Percentiles rank a stretch among this genome's conserved stretches.
Conservation (phyloP, 306 rosid species). For the Medicago arabica region DNA sequence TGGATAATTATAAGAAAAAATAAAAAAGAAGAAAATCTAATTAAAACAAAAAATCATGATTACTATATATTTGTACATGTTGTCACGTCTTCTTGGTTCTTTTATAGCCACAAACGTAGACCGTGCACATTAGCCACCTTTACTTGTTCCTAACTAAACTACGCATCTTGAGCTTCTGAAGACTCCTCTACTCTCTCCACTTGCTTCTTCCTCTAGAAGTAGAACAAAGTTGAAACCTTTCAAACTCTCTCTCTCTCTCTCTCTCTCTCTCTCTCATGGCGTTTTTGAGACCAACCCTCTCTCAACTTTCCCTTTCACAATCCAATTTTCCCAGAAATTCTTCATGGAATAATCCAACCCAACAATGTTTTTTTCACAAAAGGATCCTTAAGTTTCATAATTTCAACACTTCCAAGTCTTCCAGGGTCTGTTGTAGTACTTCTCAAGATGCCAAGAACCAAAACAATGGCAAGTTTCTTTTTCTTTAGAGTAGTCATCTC, state of each 20-base stretch:
- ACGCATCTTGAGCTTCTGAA: slow-evolving; percentile 43
- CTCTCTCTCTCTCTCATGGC: slow-evolving; percentile 60
- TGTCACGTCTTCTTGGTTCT: slow-evolving; percentile 38
- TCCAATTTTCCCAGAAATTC: slow-evolving; percentile 56
- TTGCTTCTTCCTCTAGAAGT: slow-evolving; percentile 46
- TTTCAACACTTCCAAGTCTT: slow-evolving; percentile 40
- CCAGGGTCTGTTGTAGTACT: slow-evolving; percentile 53
- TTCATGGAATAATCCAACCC: slow-evolving; percentile 38
- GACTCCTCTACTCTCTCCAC: slow-evolving; percentile 32
- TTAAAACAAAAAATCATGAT: slow-evolving; percentile 32
- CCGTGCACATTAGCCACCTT: slow-evolving; percentile 46
- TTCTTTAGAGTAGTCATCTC: slow-evolving; percentile 12
- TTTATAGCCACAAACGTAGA: slow-evolving; percentile 61
- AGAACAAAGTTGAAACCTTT: slow-evolving; percentile 13
- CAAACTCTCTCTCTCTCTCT: slow-evolving; percentile 35
- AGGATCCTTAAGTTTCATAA: slow-evolving; percentile 49
- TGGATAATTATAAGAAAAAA: not conserved
- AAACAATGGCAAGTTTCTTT: slow-evolving; percentile 68
- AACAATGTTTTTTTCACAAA: slow-evolving; percentile 45
- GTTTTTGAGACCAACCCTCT: slow-evolving; percentile 59
- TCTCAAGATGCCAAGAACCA: slow-evolving; percentile 67
- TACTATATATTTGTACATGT: not conserved
- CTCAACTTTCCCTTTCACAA: slow-evolving; percentile 63
- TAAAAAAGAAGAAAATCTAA: not conserved
- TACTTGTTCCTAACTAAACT: slow-evolving; percentile 36